These are phyloP conservation scores for Setaria viridis DNA, from an alignment of 202 grass and related monocot genomes.

Conservation along the genomic window DNA sequence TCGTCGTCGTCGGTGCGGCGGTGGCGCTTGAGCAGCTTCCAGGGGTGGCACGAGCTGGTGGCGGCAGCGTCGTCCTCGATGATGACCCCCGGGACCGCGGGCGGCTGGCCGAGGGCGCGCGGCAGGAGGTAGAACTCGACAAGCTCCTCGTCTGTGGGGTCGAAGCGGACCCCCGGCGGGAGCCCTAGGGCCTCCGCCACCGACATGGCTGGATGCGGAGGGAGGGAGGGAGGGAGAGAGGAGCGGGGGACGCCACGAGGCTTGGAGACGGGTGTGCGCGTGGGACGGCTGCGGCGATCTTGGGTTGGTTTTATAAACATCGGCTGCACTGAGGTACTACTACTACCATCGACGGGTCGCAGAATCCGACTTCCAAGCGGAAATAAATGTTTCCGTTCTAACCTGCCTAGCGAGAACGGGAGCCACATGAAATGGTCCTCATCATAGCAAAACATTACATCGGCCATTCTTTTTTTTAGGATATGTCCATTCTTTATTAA, in stretches of 20 bases:
- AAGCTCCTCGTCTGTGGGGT: not conserved
- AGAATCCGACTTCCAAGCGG: too few species aligned
- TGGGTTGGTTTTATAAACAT: too few species aligned
- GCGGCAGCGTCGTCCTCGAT: not conserved
- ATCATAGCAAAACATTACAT: too few species aligned
- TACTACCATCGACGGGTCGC: too few species aligned
- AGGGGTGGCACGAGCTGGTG: not conserved
- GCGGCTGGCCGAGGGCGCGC: not conserved
- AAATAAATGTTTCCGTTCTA: too few species aligned
- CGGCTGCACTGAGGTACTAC: too few species aligned
- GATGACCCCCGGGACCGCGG: not conserved
- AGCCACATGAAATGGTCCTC: too few species aligned
- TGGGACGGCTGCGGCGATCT: not conserved
- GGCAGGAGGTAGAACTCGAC: not conserved
- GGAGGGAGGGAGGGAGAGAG: not conserved
- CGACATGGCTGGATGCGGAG: not conserved
- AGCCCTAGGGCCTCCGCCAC: not conserved
- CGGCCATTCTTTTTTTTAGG: too few species aligned
- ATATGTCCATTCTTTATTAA: too few species aligned
- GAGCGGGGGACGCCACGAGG: too few species aligned
- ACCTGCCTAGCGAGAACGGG: too few species aligned
- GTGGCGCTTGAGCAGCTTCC: conserved; percentile 20
- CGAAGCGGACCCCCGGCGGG: conserved; percentile 11
- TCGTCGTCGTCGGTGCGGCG: conserved; percentile 3
- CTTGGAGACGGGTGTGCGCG: not conserved